Conservation (phyloP, 2,329 filamentous ascomycete genomes). For the Nemania bipapillata region DNA sequence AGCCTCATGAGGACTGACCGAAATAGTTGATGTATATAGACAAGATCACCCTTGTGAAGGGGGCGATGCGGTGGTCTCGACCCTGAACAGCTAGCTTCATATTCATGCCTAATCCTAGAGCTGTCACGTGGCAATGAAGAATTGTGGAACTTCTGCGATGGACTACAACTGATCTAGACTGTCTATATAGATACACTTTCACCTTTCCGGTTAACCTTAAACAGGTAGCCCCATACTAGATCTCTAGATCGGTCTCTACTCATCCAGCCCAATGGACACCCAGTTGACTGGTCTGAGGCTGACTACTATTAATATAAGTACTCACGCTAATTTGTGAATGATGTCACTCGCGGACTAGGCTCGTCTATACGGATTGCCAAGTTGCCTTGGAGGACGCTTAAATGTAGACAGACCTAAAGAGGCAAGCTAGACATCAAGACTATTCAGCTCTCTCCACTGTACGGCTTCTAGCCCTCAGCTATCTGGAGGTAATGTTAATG, state of each 20-base stretch:
- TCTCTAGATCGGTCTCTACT: too few relatives aligned
- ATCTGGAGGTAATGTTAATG: neutral
- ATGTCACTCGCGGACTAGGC: constrained; percentile 3
- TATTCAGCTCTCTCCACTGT: constrained; percentile 1
- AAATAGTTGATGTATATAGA: neutral
- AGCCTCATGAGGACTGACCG: neutral
- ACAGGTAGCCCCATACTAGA: too few relatives aligned
- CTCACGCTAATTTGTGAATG: constrained; percentile 1
- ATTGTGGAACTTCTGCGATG: too few relatives aligned
- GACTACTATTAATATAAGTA: neutral
- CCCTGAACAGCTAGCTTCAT: neutral
- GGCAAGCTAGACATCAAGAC: neutral
- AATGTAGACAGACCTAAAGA: neutral
- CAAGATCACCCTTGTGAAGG: neutral
- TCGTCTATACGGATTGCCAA: constrained; percentile 2
- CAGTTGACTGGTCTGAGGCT: neutral
- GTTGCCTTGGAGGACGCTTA: neutral
- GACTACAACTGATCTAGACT: too few relatives aligned
- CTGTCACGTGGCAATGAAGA: too few relatives aligned
- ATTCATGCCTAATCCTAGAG: too few relatives aligned
- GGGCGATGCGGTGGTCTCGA: neutral
- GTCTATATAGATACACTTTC: too few relatives aligned
- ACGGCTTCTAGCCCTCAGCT: neutral
- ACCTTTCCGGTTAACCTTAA: too few relatives aligned
- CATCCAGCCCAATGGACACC: too few relatives aligned